Conservation (phyloP, 345 rosid species). For the Dimocarpus longan region DNA sequence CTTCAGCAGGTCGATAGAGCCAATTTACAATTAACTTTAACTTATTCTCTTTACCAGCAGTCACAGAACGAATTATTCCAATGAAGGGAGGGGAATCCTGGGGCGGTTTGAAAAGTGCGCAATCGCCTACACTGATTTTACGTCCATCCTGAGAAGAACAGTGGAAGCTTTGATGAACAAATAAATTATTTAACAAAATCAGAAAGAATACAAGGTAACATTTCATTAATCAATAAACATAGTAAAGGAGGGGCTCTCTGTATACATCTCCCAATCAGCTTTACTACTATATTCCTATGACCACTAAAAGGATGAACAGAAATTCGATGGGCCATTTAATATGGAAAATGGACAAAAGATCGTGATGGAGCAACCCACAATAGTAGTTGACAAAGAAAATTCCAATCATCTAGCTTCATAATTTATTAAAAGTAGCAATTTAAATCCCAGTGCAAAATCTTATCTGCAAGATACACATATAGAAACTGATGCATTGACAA, state of each 20-base stretch:
- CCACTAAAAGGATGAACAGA: not conserved
- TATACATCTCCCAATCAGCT: not conserved
- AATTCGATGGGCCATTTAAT: not conserved
- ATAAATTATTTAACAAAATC: not conserved
- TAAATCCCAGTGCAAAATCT: not conserved
- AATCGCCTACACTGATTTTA: conserved; percentile 78
- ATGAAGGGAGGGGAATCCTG: conserved; percentile 83
- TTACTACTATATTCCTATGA: not conserved
- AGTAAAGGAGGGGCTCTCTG: not conserved
- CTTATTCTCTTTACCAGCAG: conserved; percentile 48
- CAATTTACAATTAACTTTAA: conserved; percentile 76
- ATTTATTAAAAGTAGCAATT: not conserved
- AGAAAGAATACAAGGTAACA: too few relatives aligned
- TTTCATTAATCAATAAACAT: not conserved
- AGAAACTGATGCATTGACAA: not conserved
- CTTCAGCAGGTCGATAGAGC: conserved; percentile 83
- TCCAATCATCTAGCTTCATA: not conserved
- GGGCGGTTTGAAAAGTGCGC: conserved; percentile 85
- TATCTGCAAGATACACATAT: not conserved
- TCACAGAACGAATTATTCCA: conserved; percentile 68
- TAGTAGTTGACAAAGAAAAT: not conserved
- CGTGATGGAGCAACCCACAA: not conserved
- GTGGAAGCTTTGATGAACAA: not conserved
- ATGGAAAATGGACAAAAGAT: not conserved
- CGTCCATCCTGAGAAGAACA: conserved; percentile 69